Evolutionary conservation across 148 eudicot species (phyloP).

Genomic region (Heliamphora exappendiculata): DNA sequence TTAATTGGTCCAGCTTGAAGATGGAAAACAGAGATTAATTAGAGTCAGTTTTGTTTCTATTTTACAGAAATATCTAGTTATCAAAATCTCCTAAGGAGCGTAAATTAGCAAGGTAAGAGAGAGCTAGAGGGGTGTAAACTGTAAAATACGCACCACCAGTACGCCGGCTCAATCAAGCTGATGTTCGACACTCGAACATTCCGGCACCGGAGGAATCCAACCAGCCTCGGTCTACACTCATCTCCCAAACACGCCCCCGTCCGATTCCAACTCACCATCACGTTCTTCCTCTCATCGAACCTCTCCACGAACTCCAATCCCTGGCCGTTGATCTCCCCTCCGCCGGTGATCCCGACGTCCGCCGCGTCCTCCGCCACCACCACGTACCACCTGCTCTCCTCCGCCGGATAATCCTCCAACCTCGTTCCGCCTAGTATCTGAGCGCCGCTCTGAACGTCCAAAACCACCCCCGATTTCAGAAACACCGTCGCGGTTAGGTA

Average conservation of each 20-base stretch:
- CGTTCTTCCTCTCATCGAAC: conserved; percentile 80
- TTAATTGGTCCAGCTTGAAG: too few species aligned
- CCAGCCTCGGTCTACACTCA: conserved; percentile 84
- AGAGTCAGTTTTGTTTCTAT: too few species aligned
- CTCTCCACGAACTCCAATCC: conserved; percentile 66
- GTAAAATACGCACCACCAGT: conserved; percentile 69
- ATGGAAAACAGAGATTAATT: too few species aligned
- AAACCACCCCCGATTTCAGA: conserved; percentile 62
- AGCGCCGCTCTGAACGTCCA: conserved; percentile 47
- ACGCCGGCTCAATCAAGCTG: conserved; percentile 63
- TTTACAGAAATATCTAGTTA: too few species aligned
- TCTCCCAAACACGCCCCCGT: conserved; percentile 76
- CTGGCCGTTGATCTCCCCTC: conserved; percentile 89
- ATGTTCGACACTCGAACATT: conserved; percentile 50
- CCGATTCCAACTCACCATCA: conserved; percentile 95
- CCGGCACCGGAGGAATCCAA: conserved; percentile 65
- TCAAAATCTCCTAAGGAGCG: too few species aligned
- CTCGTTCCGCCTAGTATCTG: conserved; percentile 61
- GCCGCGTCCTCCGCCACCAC: conserved; percentile 75
- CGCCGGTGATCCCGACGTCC: conserved; percentile 86
- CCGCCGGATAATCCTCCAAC: conserved; percentile 52
- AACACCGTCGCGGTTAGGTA: conserved; percentile 70
- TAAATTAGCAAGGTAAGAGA: neutral
- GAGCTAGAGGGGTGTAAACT: neutral
- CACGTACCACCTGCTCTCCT: conserved; percentile 57